Evolutionary conservation across 257 asterid genomes (phyloP).

Genomic region (Jaltomata sinuosa): DNA sequence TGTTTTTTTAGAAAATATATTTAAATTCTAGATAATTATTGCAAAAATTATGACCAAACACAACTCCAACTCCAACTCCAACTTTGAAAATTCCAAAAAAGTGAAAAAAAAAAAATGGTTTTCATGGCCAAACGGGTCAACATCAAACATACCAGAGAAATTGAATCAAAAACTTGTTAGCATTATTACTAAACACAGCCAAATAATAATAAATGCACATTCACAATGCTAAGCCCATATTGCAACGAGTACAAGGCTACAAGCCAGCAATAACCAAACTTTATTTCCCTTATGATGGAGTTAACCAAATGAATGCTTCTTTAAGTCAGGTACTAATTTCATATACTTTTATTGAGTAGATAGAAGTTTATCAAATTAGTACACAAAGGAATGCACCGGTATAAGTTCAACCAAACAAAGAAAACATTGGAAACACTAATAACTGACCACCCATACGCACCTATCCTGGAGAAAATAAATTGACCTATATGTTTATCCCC

Average conservation of each 20-base stretch:
- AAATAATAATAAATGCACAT: background rate
- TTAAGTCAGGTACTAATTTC: background rate
- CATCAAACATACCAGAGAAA: background rate
- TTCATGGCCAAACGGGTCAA: no score
- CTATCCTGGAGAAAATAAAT: background rate
- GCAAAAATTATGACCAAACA: no score
- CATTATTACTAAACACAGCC: background rate
- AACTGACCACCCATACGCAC: background rate
- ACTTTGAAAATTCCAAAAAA: no score
- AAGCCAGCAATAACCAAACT: background rate
- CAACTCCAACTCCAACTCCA: no score
- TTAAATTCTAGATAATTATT: no score
- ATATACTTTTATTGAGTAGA: background rate
- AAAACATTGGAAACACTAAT: background rate
- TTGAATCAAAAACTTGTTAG: background rate
- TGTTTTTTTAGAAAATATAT: no score
- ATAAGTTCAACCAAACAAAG: background rate
- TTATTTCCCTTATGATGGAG: background rate
- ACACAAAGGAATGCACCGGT: background rate
- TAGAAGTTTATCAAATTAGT: background rate
- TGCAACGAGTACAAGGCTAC: background rate
- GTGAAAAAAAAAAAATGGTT: no score
- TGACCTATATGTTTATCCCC: background rate
- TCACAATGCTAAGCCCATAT: background rate
- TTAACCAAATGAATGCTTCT: background rate